Evolutionary conservation across 2,329 filamentous ascomycete genomes (phyloP), one percentile per base, ranked within the genome.

Genomic region (Periconia sp.): DNA sequence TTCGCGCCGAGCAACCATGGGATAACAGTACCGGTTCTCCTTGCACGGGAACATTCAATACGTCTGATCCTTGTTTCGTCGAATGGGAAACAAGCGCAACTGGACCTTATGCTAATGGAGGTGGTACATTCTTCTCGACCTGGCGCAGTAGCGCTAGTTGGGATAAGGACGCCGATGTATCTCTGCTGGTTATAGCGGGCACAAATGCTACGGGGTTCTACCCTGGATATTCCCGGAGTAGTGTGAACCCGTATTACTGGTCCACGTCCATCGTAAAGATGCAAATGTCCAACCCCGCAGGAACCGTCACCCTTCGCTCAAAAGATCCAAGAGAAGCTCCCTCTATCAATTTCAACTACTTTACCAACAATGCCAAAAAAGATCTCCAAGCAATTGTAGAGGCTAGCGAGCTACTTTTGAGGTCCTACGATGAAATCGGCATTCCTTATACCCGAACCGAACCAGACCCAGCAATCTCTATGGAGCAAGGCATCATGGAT

Each of bases 241-340:
- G 69, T 40, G 54, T 69, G 50, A 64, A 65, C 33, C 72, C 74
- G 6, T 68, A 71, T 41, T 70, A 63, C 35, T 75, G 72, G 61
- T 56, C 79, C 1, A 78, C 74, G 2, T 68, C 77, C 70, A 74
- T 77, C 37, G 76, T 74, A 47, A 85, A 86, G 68, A 79, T 81
- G 1, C 84, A 86, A 60, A 80, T 84, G 0, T 80, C 81, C 41
- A 88, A 89, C 63, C 67, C 70, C 66, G 74, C 64, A 2, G 87
- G 88, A 10, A 81, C 77, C 1, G 85, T 90, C 6, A 79, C 69
- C 8, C 79, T 90, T 6, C 75, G 75, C 13, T 85, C 82, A 0
- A 70, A 78, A 0, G 81, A 89, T 63, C 86, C 86, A 0, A 79
- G 81, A 0, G 84, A 88, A 50, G 74, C 76, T 1, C 87, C 87